Percentiles rank a stretch among this genome's conserved stretches.
Conservation (phyloP, 257 asterid species). For the Haberlea rhodopensis region DNA sequence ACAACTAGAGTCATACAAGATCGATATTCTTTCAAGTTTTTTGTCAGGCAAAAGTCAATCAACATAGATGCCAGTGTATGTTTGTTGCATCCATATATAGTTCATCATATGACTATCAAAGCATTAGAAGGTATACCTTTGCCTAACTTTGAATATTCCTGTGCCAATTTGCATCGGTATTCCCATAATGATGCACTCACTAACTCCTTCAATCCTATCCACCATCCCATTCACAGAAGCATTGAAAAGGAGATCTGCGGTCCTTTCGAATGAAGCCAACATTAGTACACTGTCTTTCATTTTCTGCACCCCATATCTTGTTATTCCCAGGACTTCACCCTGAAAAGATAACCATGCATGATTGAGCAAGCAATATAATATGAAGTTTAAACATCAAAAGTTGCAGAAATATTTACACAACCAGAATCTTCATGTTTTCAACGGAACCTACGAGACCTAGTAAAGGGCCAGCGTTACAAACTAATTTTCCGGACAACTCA, state of each 20-base stretch:
- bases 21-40: background rate
- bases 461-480: background rate
- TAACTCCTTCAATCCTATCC: slow-evolving; percentile 88
- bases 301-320: slow-evolving; percentile 76
- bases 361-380: slow-evolving; percentile 4
- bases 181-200: slow-evolving; percentile 93
- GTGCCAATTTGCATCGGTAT: slow-evolving; percentile 84
- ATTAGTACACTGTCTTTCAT: slow-evolving; percentile 86
- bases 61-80: background rate
- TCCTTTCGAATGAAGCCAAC: slow-evolving; percentile 93
- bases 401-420: background rate
- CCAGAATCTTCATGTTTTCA: background rate
- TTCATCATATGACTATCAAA: background rate
- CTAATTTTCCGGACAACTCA: background rate
- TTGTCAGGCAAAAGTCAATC: background rate
- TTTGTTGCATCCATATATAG: background rate
- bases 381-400: slow-evolving; percentile 6
- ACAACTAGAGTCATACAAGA: background rate
- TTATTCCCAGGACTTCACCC: slow-evolving; percentile 95
- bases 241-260: slow-evolving; percentile 82
- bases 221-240: slow-evolving; percentile 80
- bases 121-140: slow-evolving; percentile 40
- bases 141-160: slow-evolving; percentile 84
- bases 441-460: background rate
- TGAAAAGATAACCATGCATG: slow-evolving; percentile 30